Percentiles rank a stretch among this genome's conserved stretches.
phyloP scores from a whole-genome alignment of 495 filamentous ascomycete species.

The Cetradonia linearis region DNA sequence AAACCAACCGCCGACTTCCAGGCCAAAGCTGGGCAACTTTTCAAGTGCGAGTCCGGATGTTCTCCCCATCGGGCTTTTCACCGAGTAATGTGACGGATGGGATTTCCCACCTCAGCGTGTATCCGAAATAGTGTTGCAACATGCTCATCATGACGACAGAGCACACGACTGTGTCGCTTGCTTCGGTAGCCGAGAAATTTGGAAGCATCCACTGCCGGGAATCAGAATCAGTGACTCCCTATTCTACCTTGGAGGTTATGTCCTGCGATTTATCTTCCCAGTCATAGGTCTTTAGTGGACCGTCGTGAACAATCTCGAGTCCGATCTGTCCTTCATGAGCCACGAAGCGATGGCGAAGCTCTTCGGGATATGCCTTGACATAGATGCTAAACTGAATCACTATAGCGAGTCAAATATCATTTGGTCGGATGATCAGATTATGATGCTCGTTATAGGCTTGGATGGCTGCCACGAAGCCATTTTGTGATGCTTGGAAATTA shows the following conservation, averaged over 20 bases:
- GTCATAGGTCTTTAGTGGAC: not conserved
- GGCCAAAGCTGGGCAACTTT: constrained; percentile 30
- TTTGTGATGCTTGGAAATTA: constrained; percentile 10
- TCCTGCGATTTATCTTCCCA: not conserved
- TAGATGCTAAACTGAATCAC: constrained; percentile 44
- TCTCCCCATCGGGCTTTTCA: constrained; percentile 33
- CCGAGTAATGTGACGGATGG: constrained; percentile 42
- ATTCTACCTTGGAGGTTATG: not conserved
- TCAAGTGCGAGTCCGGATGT: constrained; percentile 29
- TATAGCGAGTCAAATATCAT: constrained; percentile 53
- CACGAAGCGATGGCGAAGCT: constrained; percentile 37
- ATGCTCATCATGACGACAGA: constrained; percentile 34
- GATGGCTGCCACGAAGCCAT: constrained; percentile 44
- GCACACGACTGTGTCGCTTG: not conserved
- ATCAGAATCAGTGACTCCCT: not conserved
- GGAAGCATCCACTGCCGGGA: not conserved
- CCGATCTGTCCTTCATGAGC: constrained; percentile 36
- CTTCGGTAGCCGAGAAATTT: not conserved
- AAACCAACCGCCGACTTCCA: constrained; percentile 28
- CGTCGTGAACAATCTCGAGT: constrained; percentile 18
- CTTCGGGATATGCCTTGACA: constrained; percentile 40
- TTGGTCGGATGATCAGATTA: constrained; percentile 46
- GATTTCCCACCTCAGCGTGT: constrained; percentile 34
- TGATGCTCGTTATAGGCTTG: constrained; percentile 46
- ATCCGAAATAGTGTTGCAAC: constrained; percentile 35